Base-by-base conservation (phyloP, 164 flowering plant species). In the Hamamelis virginiana region DNA sequence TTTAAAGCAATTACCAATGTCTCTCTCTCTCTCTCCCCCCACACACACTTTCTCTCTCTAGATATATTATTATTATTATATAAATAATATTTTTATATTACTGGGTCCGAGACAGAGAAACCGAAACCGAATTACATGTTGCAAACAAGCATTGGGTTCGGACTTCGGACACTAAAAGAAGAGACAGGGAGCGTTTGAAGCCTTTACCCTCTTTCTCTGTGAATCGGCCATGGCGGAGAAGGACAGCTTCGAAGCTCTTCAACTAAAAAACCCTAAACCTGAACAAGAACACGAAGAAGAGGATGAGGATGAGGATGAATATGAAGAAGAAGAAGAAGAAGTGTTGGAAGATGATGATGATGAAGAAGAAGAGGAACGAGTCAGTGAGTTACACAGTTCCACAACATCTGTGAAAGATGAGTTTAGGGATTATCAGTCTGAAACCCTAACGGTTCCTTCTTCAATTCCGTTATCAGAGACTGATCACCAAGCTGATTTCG, bases 181-280 rank as follows among this genome's bases (percentile, higher is more conserved):
- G 10, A 46, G 0, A 46, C 13, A 19, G 55, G 28, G 13, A 33
- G 26, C 21, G 19, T 69, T 52, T 26, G 22, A 44, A 19, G 55
- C 59, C 69, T 59, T 72, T 59, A 47, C 62, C 33, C 27, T 19
- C 43, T 53, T 0, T 53, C n/a, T 19, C 22, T 8, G 48, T 50
- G 46, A 60, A 65, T 69, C 63, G 72, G 75, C 57, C 75, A 81
- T 81, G 87, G 79, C 71, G 51, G 81, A 71, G 45, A 63, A 56
- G 12, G 77, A 64, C 62, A 66, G 68, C 72, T 56, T 16, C 21
- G 77, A 53, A 51, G 69, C 66, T 70, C 59, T 53, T 23, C 38
- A 53, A 48, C 64, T 51, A 23, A 66, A 75, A 65, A 51, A 55
- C 12, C 38, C 33, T 8, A 67, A 68, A 18, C 47, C 52, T 21